Evolutionary conservation across 352 stramenopile species (phyloP).

Genomic region (Globisporangium spinosum): DNA sequence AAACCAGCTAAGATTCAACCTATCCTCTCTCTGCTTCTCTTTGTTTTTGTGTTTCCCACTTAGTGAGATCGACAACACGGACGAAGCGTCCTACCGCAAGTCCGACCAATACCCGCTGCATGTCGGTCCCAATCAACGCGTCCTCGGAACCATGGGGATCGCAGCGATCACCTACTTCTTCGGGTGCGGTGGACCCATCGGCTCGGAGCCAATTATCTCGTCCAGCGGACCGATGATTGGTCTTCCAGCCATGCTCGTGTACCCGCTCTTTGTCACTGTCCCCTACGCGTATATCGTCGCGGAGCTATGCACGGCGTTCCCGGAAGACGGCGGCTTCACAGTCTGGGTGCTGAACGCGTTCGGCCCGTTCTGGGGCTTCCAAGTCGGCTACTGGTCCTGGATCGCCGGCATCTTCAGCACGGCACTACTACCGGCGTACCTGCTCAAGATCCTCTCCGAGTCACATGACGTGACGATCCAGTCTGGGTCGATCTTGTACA

Average conservation of each 20-base stretch:
- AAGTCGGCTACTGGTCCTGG: constrained; percentile 68
- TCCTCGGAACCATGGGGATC: not conserved
- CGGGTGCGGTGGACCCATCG: constrained; percentile 22
- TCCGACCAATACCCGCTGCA: too few relatives aligned
- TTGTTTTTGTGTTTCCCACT: too few relatives aligned
- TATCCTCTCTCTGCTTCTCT: too few relatives aligned
- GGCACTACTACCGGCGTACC: constrained; percentile 43
- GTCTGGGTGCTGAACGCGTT: constrained; percentile 89
- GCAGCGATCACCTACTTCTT: constrained; percentile 1
- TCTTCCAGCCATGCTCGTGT: constrained; percentile 69
- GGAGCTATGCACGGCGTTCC: constrained; percentile 85
- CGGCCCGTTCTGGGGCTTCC: constrained; percentile 72
- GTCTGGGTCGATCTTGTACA: constrained; percentile 8
- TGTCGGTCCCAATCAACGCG: not conserved
- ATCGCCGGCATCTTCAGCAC: constrained; percentile 52
- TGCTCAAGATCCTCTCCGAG: constrained; percentile 15
- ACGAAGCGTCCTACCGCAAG: too few relatives aligned
- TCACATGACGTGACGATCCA: constrained; percentile 8
- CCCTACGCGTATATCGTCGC: constrained; percentile 85
- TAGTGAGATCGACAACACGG: too few relatives aligned
- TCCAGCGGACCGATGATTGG: constrained; percentile 42
- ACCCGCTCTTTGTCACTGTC: constrained; percentile 82
- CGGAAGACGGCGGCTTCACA: constrained; percentile 67
- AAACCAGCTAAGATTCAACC: too few relatives aligned
- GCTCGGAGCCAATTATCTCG: constrained; percentile 24